A percentile compares a stretch with the other conserved stretches of the same genome.
phyloP scores from a whole-genome alignment of 768 basidiomycete genomes.

The Serendipita sp. region DNA sequence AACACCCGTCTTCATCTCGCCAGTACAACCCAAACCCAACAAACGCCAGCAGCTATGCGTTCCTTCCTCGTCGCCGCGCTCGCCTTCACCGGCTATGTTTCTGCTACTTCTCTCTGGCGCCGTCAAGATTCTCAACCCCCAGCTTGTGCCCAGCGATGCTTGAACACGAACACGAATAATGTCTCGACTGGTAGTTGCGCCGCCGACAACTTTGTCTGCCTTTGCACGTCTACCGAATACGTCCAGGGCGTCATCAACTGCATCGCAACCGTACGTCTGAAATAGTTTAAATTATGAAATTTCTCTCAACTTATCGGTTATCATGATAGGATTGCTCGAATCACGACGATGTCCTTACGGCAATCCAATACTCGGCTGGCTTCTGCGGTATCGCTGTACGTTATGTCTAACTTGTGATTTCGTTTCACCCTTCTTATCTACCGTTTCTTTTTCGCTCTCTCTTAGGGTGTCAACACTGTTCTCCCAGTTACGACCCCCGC shows the following conservation, averaged over 20 bases:
- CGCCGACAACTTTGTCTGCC: background rate
- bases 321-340: background rate
- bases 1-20: background rate
- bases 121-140: background rate
- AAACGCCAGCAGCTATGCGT: background rate
- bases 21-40: background rate
- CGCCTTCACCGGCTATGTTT: background rate
- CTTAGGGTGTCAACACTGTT: background rate
- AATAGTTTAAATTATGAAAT: background rate
- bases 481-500: background rate
- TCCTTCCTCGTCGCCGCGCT: background rate
- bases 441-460: background rate
- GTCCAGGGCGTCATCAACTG: slow-evolving; percentile 5
- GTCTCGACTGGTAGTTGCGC: background rate
- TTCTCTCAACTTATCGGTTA: background rate
- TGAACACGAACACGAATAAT: background rate
- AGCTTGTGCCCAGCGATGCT: background rate
- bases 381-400: slow-evolving; percentile 4
- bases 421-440: background rate
- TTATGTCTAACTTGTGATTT: background rate
- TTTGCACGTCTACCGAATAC: background rate
- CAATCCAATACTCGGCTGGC: background rate
- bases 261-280: background rate
- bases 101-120: background rate
- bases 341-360: background rate